Percentiles rank a stretch among this genome's conserved stretches.
Evolutionary conservation across 2,329 filamentous ascomycete genomes (phyloP).

Genomic region (Cercospora sojina): DNA sequence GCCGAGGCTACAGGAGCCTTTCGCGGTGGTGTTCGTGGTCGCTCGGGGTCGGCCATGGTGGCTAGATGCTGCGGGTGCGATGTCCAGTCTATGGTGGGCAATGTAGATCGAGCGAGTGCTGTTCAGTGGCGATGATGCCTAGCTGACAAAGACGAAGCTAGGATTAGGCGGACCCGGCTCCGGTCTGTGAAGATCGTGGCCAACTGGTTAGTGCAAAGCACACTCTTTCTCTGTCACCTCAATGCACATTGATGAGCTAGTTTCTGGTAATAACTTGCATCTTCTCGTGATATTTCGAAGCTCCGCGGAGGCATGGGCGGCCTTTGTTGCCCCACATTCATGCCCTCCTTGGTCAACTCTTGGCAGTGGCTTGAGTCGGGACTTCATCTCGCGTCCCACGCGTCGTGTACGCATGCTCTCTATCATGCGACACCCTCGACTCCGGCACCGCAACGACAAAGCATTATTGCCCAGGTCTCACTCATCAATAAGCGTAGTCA

Average conservation of each 20-base stretch:
- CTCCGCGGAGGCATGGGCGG: neutral
- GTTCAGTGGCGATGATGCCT: conserved; percentile 10
- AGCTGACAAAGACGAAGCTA: neutral
- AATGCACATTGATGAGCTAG: too few species aligned
- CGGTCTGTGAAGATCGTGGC: neutral
- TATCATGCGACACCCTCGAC: neutral
- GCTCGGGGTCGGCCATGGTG: conserved; percentile 38
- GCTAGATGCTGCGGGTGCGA: neutral
- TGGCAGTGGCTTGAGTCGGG: neutral
- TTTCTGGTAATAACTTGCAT: too few species aligned
- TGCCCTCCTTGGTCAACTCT: neutral
- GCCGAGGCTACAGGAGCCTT: conserved; percentile 43
- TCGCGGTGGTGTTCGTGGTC: conserved; percentile 51
- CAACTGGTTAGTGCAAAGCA: too few species aligned
- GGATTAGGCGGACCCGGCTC: neutral
- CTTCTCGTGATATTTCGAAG: neutral
- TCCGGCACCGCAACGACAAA: neutral
- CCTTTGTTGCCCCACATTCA: neutral
- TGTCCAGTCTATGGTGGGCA: neutral
- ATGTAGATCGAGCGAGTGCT: neutral
- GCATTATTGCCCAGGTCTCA: neutral
- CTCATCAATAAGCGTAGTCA: neutral
- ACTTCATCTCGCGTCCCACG: neutral
- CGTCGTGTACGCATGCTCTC: neutral
- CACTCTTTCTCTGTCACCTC: neutral